Conservation (phyloP, 306 rosid species). For the Trifolium pratense region DNA sequence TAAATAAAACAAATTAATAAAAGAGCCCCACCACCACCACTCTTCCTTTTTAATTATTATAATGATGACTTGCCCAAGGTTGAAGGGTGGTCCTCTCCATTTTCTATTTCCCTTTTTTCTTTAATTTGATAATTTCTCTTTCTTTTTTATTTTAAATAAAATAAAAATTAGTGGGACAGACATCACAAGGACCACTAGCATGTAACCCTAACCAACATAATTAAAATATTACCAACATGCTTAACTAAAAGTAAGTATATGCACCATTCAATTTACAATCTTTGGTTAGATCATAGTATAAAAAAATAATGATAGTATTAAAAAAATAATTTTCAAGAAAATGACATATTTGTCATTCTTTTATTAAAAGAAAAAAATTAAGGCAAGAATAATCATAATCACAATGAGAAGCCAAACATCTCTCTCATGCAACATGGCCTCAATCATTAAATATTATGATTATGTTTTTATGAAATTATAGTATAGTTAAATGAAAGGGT, state of each 20-base stretch:
- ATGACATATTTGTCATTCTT: conserved; percentile 52
- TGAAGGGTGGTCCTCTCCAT: conserved; percentile 59
- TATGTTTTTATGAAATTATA: conserved; percentile 47
- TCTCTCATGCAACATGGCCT: conserved; percentile 71
- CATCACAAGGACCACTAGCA: conserved; percentile 51
- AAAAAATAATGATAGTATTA: background rate
- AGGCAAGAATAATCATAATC: conserved; percentile 39
- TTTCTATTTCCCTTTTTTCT: conserved; percentile 26
- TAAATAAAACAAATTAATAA: conserved; percentile 45
- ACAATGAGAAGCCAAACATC: conserved; percentile 55
- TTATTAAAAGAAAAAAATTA: background rate
- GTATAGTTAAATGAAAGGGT: conserved; percentile 68
- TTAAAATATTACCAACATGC: conserved; percentile 42
- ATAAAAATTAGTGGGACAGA: conserved; percentile 41
- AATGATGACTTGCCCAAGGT: conserved; percentile 50
- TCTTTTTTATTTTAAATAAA: background rate
- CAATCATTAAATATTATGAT: conserved; percentile 54
- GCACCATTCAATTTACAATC: conserved; percentile 34
- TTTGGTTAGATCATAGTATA: conserved; percentile 32
- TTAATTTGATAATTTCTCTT: background rate
- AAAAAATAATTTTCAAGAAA: conserved; percentile 38
- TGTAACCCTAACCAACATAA: conserved; percentile 36
- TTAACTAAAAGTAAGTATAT: conserved; percentile 28
- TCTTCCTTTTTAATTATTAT: conserved; percentile 41
- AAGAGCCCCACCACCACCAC: conserved; percentile 47